Conservation (phyloP, 139 green algal genomes). For the Penium margaritaceum region DNA sequence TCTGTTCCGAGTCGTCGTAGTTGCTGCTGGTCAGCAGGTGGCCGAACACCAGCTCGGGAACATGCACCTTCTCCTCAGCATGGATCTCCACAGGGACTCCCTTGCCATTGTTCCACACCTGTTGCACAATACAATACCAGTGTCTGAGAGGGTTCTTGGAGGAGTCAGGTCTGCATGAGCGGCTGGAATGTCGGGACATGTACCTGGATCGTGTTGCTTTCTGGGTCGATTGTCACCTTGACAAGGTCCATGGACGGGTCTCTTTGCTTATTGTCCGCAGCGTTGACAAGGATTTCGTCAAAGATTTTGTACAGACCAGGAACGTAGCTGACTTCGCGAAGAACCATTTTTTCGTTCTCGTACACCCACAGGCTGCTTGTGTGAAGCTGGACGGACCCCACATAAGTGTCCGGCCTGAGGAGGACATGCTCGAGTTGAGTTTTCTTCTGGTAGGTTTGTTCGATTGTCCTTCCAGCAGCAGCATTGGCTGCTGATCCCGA, state of each 20-base stretch:
- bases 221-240: constrained; percentile 60
- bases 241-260: constrained; percentile 87
- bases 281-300: constrained; percentile 99
- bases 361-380: constrained; percentile 83
- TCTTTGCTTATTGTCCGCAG: constrained; percentile 94
- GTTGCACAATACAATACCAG: constrained; percentile 6
- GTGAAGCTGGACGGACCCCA: constrained; percentile 85
- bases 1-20: constrained; percentile 95
- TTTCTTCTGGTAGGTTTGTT: constrained; percentile 98
- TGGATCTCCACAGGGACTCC: constrained; percentile 87
- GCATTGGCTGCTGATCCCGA: too few species aligned
- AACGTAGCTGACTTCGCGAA: constrained; percentile 63
- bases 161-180: too few species aligned
- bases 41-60: constrained; percentile 96
- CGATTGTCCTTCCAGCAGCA: constrained; percentile 73
- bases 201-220: constrained; percentile 59
- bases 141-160: neutral
- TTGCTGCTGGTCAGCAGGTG: constrained; percentile 96
- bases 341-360: constrained; percentile 61
- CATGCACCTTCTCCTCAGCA: constrained; percentile 78
- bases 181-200: neutral
- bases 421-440: constrained; percentile 97
- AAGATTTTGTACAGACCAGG: constrained; percentile 99
- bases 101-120: constrained; percentile 80
- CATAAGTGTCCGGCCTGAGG: constrained; percentile 91